These are phyloP conservation scores for Pseudogymnoascus sp. DNA, from an alignment of 2,329 filamentous ascomycete genomes.

Conservation along the genomic window DNA sequence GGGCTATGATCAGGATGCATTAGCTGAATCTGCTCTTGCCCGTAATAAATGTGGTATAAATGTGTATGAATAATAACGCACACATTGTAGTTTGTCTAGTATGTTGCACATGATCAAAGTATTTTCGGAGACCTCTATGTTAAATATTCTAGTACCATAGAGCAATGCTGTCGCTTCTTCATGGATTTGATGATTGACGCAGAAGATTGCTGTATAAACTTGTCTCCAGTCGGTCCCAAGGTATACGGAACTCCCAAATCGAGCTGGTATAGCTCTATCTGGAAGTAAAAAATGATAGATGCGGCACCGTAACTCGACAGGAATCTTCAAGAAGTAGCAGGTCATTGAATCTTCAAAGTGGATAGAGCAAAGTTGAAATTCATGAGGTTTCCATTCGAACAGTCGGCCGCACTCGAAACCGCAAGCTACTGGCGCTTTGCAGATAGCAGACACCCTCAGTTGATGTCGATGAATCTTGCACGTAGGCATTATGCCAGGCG, in stretches of 20 bases:
- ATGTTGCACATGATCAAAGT: slow-evolving; percentile 17
- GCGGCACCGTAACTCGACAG: slow-evolving; percentile 16
- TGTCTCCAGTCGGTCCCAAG: slow-evolving; percentile 1
- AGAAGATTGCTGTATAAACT: slow-evolving; percentile 14
- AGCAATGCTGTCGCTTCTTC: slow-evolving; percentile 15
- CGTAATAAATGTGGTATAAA: neutral
- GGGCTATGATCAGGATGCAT: neutral
- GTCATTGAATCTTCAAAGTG: slow-evolving; percentile 11
- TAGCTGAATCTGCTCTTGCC: neutral
- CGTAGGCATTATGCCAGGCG: slow-evolving; percentile 13
- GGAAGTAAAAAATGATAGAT: slow-evolving; percentile 17
- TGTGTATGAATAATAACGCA: neutral
- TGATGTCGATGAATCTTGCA: slow-evolving; percentile 16
- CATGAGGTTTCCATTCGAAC: slow-evolving; percentile 15
- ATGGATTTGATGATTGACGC: slow-evolving; percentile 16
- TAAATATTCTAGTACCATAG: slow-evolving; percentile 17
- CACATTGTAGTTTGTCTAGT: neutral
- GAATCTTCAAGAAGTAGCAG: slow-evolving; percentile 18
- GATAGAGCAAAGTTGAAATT: slow-evolving; percentile 15
- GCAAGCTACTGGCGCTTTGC: slow-evolving; percentile 14
- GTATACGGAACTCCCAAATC: slow-evolving; percentile 6
- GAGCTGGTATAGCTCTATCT: slow-evolving; percentile 14
- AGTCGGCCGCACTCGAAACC: slow-evolving; percentile 16
- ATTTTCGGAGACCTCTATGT: slow-evolving; percentile 14
- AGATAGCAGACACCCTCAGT: slow-evolving; percentile 9